phyloP scores from a whole-genome alignment of 2,329 filamentous ascomycete genomes.

The Purpureocillium lavendulum region DNA sequence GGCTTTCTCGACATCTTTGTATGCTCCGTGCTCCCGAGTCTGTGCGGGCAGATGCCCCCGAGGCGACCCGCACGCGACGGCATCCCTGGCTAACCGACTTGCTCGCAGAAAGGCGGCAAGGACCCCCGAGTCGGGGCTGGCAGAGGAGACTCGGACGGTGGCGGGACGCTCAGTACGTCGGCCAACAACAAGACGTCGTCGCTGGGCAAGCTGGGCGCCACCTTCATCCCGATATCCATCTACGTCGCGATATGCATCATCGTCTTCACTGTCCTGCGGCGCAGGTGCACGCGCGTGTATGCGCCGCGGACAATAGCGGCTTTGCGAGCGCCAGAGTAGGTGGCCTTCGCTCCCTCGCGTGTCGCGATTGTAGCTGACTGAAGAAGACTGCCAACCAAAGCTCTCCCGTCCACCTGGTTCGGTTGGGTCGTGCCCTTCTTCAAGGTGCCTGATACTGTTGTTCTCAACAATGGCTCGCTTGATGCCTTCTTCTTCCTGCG shows the following conservation, averaged over 20 bases:
- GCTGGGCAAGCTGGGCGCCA: constrained; percentile 32
- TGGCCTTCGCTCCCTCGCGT: neutral
- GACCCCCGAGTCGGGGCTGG: constrained; percentile 26
- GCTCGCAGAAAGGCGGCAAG: constrained; percentile 1
- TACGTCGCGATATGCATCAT: constrained; percentile 41
- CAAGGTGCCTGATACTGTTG: constrained; percentile 64
- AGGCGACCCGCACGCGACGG: too few relatives aligned
- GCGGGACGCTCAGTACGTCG: constrained; percentile 24
- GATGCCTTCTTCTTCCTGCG: constrained; percentile 89
- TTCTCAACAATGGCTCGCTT: constrained; percentile 83
- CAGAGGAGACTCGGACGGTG: constrained; percentile 21
- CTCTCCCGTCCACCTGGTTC: constrained; percentile 51
- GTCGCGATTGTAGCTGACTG: neutral
- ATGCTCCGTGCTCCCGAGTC: neutral
- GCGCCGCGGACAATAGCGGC: constrained; percentile 41
- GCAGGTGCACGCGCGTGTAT: constrained; percentile 44
- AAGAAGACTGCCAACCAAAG: constrained; percentile 48
- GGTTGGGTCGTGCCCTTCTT: constrained; percentile 63
- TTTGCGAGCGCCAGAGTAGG: constrained; percentile 35
- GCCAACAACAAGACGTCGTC: constrained; percentile 25
- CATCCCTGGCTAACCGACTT: neutral
- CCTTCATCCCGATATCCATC: constrained; percentile 44
- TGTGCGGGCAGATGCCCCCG: too few relatives aligned
- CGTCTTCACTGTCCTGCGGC: constrained; percentile 40
- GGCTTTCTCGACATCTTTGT: constrained; percentile 7